Percentiles rank a stretch among this genome's conserved stretches.
Evolutionary conservation across 2,329 filamentous ascomycete genomes (phyloP).

Genomic region (Trichoderma endophyticum): DNA sequence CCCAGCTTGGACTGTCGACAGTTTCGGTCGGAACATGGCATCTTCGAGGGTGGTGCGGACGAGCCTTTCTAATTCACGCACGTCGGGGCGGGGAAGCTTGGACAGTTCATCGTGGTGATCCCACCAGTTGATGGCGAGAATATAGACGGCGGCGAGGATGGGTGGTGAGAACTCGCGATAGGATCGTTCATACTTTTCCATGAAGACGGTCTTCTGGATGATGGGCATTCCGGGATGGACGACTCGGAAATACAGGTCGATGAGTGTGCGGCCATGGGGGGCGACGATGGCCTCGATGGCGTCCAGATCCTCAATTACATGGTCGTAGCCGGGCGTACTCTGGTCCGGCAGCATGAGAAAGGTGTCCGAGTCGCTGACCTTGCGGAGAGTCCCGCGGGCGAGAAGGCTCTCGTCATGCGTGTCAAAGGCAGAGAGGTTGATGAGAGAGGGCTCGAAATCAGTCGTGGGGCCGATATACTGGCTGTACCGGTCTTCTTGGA

Average conservation of each 20-base stretch:
- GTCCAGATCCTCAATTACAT: conserved; percentile 64
- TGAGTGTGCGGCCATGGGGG: conserved; percentile 70
- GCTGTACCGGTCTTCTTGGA: conserved; percentile 75
- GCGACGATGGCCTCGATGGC: conserved; percentile 73
- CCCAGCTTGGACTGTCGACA: conserved; percentile 76
- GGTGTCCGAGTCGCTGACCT: conserved; percentile 73
- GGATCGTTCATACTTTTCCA: conserved; percentile 72
- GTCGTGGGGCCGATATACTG: conserved; percentile 82
- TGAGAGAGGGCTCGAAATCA: conserved; percentile 78
- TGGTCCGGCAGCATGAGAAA: conserved; percentile 78
- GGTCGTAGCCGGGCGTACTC: conserved; percentile 68
- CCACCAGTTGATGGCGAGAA: conserved; percentile 87
- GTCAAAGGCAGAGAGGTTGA: conserved; percentile 77
- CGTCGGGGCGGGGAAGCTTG: conserved; percentile 64
- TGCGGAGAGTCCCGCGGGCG: conserved; percentile 65
- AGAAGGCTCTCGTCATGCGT: conserved; percentile 76
- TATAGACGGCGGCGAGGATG: conserved; percentile 75
- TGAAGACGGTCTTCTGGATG: conserved; percentile 74
- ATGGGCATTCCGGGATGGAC: conserved; percentile 82
- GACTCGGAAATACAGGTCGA: conserved; percentile 77
- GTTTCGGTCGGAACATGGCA: conserved; percentile 76
- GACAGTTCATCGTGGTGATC: conserved; percentile 67
- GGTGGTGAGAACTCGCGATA: conserved; percentile 73
- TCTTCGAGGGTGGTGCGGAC: conserved; percentile 70
- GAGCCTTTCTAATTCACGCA: conserved; percentile 69